Percentiles rank a stretch among this genome's conserved stretches.
These are phyloP conservation scores for Sporobolomyces pararoseus DNA, from an alignment of 768 basidiomycete genomes.

Conservation along the genomic window DNA sequence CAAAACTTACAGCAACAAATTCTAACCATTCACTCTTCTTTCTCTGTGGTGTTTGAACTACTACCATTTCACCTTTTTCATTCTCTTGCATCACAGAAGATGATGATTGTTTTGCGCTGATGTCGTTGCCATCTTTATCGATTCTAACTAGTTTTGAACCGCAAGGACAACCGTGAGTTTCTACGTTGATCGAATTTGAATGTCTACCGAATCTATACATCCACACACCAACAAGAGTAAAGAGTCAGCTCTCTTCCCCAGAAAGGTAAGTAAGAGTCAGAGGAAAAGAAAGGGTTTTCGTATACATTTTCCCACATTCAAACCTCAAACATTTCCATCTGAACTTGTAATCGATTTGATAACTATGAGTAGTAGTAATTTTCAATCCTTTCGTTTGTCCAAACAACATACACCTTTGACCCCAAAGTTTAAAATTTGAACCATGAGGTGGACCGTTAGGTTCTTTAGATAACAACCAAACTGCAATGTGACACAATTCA, in stretches of 20 bases:
- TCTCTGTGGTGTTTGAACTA: slow-evolving; percentile 38
- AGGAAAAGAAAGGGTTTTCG: background rate
- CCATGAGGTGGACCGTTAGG: slow-evolving; percentile 52
- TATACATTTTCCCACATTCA: slow-evolving; percentile 49
- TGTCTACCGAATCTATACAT: slow-evolving; percentile 36
- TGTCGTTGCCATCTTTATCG: slow-evolving; percentile 45
- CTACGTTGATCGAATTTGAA: slow-evolving; percentile 48
- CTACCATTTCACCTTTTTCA: slow-evolving; percentile 20
- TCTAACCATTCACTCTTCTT: slow-evolving; percentile 47
- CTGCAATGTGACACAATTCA: slow-evolving; percentile 54
- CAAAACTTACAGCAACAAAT: slow-evolving; percentile 10
- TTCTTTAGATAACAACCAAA: slow-evolving; percentile 51
- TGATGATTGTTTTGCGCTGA: slow-evolving; percentile 31
- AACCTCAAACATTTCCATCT: slow-evolving; percentile 35
- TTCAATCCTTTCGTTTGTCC: slow-evolving; percentile 45
- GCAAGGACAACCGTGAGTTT: slow-evolving; percentile 49
- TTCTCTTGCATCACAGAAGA: slow-evolving; percentile 25
- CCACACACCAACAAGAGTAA: background rate
- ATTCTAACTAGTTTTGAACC: slow-evolving; percentile 19
- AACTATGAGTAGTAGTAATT: slow-evolving; percentile 50
- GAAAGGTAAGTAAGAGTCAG: background rate
- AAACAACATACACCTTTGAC: slow-evolving; percentile 34
- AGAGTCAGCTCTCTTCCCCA: background rate
- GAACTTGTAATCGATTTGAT: slow-evolving; percentile 51
- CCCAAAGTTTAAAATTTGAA: slow-evolving; percentile 50